Evolutionary conservation across 106 monocot genomes (phyloP), one percentile per base, ranked within the genome.

Genomic region (Dioscorea alata): DNA sequence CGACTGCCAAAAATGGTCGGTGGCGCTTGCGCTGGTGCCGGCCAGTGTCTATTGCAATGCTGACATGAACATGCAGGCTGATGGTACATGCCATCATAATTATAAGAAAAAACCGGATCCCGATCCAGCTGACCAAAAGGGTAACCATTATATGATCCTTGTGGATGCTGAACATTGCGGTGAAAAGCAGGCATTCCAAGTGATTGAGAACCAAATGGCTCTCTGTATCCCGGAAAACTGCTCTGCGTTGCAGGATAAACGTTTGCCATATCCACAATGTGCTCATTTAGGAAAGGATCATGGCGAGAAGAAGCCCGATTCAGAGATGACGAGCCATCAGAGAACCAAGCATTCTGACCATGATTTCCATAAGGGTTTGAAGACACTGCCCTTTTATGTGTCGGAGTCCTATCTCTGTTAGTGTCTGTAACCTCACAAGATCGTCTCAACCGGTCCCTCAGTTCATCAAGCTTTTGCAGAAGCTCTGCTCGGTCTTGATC

Each of bases 391-490:
- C 16, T 31, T 52, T 61, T 71, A 64, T 58, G 53, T 1, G 33
- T 60, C 31, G 68, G 57, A 81, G 67, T 59, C 70, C 60, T 83
- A 20, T 63, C 66, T 49, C 72, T 91, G 48, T 70, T 66, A 60
- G 72, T 78, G 50, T 84, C 83, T 16, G 35, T 24, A 65, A 88
- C 67, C 57, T 95, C 85, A 48, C 85, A 83, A 19, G 99, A 83
- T 66, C 72, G 76, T 67, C 80, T 81, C 9, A 99, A 75, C 62
- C 93, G 90, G 50, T 90, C 89, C 33, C 90, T 81, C 57, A 99
- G 75, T 61, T 93, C 99, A 85, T 93, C 99, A 18, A 99, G 85
- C 76, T 90, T 87, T 33, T 77, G 82, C 63, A 93, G 68, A 71
- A 99, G 76, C 54, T 87, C 87, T 5, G 79, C 84, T 32, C 81